These are phyloP conservation scores for Sicyos baderoa DNA, from an alignment of 306 rosid species.

Conservation along the genomic window DNA sequence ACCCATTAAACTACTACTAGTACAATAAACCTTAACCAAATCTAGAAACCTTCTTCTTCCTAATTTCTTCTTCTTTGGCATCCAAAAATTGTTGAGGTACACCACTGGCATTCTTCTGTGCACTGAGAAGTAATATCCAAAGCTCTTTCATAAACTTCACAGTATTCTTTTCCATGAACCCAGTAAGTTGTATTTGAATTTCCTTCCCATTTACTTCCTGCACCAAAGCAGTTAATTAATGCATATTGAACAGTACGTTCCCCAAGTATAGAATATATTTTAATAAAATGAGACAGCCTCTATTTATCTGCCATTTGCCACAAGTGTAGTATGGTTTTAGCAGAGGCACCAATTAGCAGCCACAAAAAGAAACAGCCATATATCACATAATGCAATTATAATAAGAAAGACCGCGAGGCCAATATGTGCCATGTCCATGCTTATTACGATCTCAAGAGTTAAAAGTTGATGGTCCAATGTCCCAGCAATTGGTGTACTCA, in stretches of 20 bases:
- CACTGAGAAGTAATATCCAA: slow-evolving; percentile 84
- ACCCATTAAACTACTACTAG: neutral
- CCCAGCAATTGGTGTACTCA: neutral
- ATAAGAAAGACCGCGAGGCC: neutral
- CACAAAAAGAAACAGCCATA: neutral
- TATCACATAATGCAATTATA: neutral
- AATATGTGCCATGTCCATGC: neutral
- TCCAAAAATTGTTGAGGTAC: slow-evolving; percentile 97
- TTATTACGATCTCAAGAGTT: neutral
- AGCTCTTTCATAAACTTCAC: slow-evolving; percentile 97
- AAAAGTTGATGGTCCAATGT: neutral
- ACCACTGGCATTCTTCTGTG: slow-evolving; percentile 82
- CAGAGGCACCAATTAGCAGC: neutral
- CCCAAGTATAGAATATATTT: neutral
- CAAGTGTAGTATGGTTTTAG: neutral
- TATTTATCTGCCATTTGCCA: neutral
- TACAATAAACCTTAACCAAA: neutral
- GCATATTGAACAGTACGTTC: slow-evolving; percentile 3
- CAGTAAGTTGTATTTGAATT: slow-evolving; percentile 86
- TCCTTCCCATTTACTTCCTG: slow-evolving; percentile 86
- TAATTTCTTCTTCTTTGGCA: slow-evolving; percentile 82
- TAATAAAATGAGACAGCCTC: neutral
- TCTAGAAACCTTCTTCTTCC: slow-evolving; percentile 59
- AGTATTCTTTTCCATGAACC: slow-evolving; percentile 94
- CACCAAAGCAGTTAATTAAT: slow-evolving; percentile 19